Conservation (phyloP, 306 rosid species). For the Casuarina equisetifolia region DNA sequence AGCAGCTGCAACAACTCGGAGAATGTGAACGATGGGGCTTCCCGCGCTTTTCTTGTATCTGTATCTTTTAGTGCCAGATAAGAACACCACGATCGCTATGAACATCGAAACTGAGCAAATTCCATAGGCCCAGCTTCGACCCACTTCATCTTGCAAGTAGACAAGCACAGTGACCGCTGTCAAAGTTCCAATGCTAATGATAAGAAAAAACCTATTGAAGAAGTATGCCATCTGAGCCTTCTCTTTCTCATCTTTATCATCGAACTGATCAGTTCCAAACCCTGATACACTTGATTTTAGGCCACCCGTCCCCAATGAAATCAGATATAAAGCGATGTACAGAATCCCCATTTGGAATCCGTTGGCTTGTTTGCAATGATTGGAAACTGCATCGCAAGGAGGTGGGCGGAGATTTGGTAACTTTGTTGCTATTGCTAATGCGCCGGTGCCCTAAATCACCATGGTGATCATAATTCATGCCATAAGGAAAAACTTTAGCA, state of each 20-base stretch:
- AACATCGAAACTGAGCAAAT: slow-evolving; percentile 67
- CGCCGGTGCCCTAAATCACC: slow-evolving; percentile 62
- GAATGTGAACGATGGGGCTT: slow-evolving; percentile 82
- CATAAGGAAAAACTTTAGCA: neutral
- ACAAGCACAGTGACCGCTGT: slow-evolving; percentile 89
- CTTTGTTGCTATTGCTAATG: slow-evolving; percentile 68
- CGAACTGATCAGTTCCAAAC: slow-evolving; percentile 88
- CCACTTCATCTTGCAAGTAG: slow-evolving; percentile 81
- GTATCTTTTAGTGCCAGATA: slow-evolving; percentile 63
- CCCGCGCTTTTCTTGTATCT: slow-evolving; percentile 73
- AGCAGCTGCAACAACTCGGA: slow-evolving; percentile 71
- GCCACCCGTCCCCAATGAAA: slow-evolving; percentile 89
- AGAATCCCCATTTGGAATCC: slow-evolving; percentile 81
- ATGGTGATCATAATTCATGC: neutral
- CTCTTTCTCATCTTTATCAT: slow-evolving; percentile 82
- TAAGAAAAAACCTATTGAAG: slow-evolving; percentile 80
- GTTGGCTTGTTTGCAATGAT: slow-evolving; percentile 56
- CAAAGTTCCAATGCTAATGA: slow-evolving; percentile 77
- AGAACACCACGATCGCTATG: slow-evolving; percentile 51
- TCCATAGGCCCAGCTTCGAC: slow-evolving; percentile 83
- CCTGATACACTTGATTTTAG: slow-evolving; percentile 93
- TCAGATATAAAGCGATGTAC: slow-evolving; percentile 62
- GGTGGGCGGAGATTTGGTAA: slow-evolving; percentile 73
- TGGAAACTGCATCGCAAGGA: slow-evolving; percentile 43
- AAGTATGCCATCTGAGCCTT: slow-evolving; percentile 77